Conservation (phyloP, 768 basidiomycete genomes). For the Flagelloscypha sp. region DNA sequence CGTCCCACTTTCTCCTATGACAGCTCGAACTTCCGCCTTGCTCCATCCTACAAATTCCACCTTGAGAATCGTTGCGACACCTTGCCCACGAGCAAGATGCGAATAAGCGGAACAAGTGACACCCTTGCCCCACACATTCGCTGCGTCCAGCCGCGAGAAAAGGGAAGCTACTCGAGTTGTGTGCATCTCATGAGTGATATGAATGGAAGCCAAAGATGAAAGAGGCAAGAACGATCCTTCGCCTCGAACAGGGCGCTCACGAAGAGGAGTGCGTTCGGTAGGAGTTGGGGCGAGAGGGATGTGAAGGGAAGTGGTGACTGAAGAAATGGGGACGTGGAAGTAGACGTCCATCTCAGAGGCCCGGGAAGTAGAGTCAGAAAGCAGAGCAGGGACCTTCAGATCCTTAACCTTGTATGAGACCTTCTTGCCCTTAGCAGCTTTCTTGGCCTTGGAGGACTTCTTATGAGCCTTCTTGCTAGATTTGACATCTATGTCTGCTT, state of each 20-base stretch:
- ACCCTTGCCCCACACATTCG: conserved; percentile 57
- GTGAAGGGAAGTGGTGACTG: conserved; percentile 57
- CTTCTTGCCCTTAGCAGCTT: conserved; percentile 17
- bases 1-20: conserved; percentile 63
- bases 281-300: conserved; percentile 75
- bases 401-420: conserved; percentile 27
- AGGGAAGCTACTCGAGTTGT: conserved; percentile 56
- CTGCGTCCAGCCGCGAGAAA: conserved; percentile 63
- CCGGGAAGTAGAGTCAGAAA: conserved; percentile 7
- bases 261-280: conserved; percentile 54
- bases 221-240: conserved; percentile 42
- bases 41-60: conserved; percentile 73
- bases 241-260: conserved; percentile 19
- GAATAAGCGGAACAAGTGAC: conserved; percentile 59
- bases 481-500: conserved; percentile 63
- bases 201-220: conserved; percentile 41
- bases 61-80: conserved; percentile 56
- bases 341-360: conserved; percentile 49
- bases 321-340: conserved; percentile 36
- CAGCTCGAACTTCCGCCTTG: conserved; percentile 49
- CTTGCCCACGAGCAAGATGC: conserved; percentile 27
- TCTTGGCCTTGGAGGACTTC: conserved; percentile 16
- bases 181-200: conserved; percentile 46
- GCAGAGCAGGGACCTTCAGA: conserved; percentile 13
- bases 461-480: conserved; percentile 30